phyloP scores from a whole-genome alignment of 2,329 filamentous ascomycete genomes.

The Ascochyta rabiei region DNA sequence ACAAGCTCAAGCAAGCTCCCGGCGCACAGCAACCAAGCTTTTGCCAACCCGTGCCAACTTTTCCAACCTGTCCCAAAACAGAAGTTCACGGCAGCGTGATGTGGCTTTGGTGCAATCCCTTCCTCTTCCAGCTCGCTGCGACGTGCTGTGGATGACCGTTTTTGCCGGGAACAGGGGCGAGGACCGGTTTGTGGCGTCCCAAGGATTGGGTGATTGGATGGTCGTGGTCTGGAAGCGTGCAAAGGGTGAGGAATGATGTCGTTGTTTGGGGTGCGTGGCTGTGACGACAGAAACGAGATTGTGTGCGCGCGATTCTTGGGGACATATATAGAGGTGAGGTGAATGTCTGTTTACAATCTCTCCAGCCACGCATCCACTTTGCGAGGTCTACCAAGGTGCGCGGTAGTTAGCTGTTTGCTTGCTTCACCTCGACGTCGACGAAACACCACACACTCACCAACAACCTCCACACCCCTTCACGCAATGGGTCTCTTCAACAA shows the following conservation, averaged over 20 bases:
- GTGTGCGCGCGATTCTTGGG: neutral
- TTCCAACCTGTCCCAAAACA: constrained; percentile 8
- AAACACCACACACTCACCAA: constrained; percentile 1
- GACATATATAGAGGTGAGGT: constrained; percentile 11
- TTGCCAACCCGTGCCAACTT: constrained; percentile 20
- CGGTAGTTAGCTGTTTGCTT: constrained; percentile 9
- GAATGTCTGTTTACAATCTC: neutral
- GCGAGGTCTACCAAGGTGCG: constrained; percentile 4
- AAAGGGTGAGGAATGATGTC: constrained; percentile 26
- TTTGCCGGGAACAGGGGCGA: constrained; percentile 24
- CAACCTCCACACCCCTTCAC: neutral
- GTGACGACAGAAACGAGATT: constrained; percentile 10
- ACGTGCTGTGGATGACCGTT: constrained; percentile 13
- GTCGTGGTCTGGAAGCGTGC: neutral
- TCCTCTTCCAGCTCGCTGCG: constrained; percentile 6
- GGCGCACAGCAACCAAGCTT: constrained; percentile 26
- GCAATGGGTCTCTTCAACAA: constrained; percentile 50
- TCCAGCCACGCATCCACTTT: neutral
- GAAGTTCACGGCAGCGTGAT: constrained; percentile 4
- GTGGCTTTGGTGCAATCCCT: constrained; percentile 14
- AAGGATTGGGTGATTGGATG: constrained; percentile 15
- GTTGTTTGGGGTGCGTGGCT: constrained; percentile 3
- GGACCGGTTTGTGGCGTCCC: constrained; percentile 40
- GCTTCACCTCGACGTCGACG: constrained; percentile 3
- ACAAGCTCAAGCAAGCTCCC: constrained; percentile 26